phyloP scores from a whole-genome alignment of 805 yeast genomes.

The Yarrowia hollandica region DNA sequence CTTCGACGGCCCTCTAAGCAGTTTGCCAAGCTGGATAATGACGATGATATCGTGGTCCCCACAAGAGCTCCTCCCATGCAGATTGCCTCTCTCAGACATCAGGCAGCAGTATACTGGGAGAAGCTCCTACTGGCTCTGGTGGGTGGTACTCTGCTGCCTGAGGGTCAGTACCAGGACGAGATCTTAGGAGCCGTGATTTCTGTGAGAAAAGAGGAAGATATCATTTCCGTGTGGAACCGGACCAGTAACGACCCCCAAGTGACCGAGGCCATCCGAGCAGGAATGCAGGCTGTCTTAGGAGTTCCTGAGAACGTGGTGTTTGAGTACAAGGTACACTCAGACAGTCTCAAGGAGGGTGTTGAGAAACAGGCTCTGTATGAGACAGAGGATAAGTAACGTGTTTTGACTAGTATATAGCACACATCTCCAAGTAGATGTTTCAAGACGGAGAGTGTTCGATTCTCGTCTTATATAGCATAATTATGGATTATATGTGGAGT shows the following conservation, averaged over 20 bases:
- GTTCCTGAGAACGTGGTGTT: slow-evolving; percentile 31
- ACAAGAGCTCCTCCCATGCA: slow-evolving; percentile 25
- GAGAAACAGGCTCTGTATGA: slow-evolving; percentile 28
- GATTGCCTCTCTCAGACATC: slow-evolving; percentile 31
- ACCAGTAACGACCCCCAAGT: slow-evolving; percentile 40
- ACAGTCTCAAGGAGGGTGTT: slow-evolving; percentile 38
- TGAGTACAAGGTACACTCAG: slow-evolving; percentile 40
- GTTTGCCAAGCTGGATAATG: slow-evolving; percentile 15
- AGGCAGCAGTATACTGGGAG: slow-evolving; percentile 40
- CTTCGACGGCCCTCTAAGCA: slow-evolving; percentile 43
- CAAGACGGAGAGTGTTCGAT: slow-evolving; percentile 25
- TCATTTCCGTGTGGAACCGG: slow-evolving; percentile 63
- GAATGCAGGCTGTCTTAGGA: slow-evolving; percentile 33
- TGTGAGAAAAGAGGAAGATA: slow-evolving; percentile 59
- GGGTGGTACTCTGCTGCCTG: slow-evolving; percentile 50
- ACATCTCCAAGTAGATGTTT: neutral
- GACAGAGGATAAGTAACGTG: slow-evolving; percentile 14
- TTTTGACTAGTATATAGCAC: neutral
- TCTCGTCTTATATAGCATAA: slow-evolving; percentile 24
- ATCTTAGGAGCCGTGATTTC: slow-evolving; percentile 62
- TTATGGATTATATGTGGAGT: neutral
- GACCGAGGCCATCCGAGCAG: slow-evolving; percentile 34
- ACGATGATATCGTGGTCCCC: slow-evolving; percentile 17
- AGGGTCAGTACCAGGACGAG: slow-evolving; percentile 36
- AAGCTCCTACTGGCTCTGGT: slow-evolving; percentile 53